These are phyloP conservation scores for Salvia miltiorrhiza DNA, from an alignment of 257 asterid genomes.

Conservation along the genomic window DNA sequence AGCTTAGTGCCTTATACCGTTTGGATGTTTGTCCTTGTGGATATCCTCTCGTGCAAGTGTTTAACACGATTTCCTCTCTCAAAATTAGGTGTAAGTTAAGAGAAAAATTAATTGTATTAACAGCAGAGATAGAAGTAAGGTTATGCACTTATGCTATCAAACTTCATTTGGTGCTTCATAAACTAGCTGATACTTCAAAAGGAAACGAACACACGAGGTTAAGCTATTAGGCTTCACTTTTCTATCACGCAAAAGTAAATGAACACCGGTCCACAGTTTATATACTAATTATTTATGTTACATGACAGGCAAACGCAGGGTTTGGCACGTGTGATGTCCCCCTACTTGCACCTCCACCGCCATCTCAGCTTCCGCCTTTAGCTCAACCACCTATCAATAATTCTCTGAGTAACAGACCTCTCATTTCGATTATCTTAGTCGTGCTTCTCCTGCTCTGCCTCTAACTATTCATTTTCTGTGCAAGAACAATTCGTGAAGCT, in stretches of 20 bases:
- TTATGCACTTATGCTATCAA: neutral
- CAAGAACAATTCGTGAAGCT: neutral
- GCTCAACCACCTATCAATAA: conserved; percentile 21
- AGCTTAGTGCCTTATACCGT: neutral
- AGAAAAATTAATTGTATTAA: no score
- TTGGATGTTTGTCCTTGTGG: neutral
- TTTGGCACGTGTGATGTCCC: conserved; percentile 72
- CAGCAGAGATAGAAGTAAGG: neutral
- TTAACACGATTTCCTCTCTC: neutral
- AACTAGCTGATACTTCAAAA: neutral
- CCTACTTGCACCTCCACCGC: conserved; percentile 81
- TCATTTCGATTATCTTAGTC: conserved; percentile 30
- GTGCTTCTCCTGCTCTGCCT: conserved; percentile 21
- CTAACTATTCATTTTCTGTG: neutral
- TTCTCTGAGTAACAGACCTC: conserved; percentile 32
- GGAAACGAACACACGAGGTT: neutral
- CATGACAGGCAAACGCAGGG: conserved; percentile 44
- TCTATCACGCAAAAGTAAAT: neutral
- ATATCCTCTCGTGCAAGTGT: neutral
- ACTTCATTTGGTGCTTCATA: no score
- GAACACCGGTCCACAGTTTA: no score
- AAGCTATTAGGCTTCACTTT: neutral
- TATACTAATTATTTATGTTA: neutral
- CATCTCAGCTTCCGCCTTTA: conserved; percentile 41
- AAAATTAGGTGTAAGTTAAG: no score